A percentile compares a stretch with the other conserved stretches of the same genome.
Evolutionary conservation across 1,139 yeast genomes (phyloP).

Genomic region (Geotrichum macrosporum): DNA sequence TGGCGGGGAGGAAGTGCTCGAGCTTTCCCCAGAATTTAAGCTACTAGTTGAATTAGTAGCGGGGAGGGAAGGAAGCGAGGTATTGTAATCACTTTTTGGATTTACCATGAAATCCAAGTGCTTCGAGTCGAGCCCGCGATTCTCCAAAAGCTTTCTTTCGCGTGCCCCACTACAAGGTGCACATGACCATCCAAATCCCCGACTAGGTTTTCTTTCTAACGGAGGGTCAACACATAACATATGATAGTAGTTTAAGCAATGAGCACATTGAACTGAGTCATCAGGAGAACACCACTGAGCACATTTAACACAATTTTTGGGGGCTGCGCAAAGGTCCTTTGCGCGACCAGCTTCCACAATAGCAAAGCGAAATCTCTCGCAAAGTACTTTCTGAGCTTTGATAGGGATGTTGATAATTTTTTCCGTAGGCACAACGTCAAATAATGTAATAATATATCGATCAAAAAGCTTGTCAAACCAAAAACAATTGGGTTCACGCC

Average conservation of each 20-base stretch:
- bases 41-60: not conserved
- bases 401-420: slow-evolving; percentile 54
- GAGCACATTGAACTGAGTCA: slow-evolving; percentile 81
- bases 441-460: slow-evolving; percentile 69
- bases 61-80: not conserved
- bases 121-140: slow-evolving; percentile 24
- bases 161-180: slow-evolving; percentile 55
- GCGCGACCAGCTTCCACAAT: slow-evolving; percentile 71
- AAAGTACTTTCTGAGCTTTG: slow-evolving; percentile 58
- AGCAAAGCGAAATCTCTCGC: slow-evolving; percentile 65
- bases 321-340: slow-evolving; percentile 58
- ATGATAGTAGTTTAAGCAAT: slow-evolving; percentile 66
- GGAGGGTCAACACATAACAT: slow-evolving; percentile 88
- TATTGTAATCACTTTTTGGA: not conserved
- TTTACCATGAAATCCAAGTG: not conserved
- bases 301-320: slow-evolving; percentile 71
- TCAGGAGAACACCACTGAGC: slow-evolving; percentile 75
- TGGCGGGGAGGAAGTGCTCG: slow-evolving; percentile 6
- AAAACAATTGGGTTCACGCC: slow-evolving; percentile 61
- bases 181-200: slow-evolving; percentile 95
- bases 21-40: not conserved
- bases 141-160: slow-evolving; percentile 29
- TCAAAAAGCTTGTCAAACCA: slow-evolving; percentile 86
- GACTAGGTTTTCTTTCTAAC: slow-evolving; percentile 65
- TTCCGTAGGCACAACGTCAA: slow-evolving; percentile 66